A percentile compares a stretch with the other conserved stretches of the same genome.
phyloP scores from a whole-genome alignment of 2,329 filamentous ascomycete genomes.

The Byssochlamys sp. region DNA sequence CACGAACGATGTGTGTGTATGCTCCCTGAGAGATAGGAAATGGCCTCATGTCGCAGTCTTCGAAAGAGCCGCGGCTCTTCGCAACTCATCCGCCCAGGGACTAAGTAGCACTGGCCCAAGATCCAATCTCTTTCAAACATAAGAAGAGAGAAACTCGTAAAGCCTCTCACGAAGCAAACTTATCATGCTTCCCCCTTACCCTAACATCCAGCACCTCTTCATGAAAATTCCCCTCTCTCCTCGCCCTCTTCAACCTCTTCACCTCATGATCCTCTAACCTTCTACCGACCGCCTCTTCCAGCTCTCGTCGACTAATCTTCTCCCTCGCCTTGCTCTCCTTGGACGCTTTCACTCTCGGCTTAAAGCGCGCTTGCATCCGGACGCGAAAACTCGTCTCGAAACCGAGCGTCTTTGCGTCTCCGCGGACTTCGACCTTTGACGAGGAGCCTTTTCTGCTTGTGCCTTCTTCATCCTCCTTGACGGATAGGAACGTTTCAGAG shows the following conservation, averaged over 20 bases:
- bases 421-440: constrained; percentile 56
- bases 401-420: constrained; percentile 59
- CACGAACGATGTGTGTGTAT: too few species aligned
- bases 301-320: constrained; percentile 75
- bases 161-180: constrained; percentile 44
- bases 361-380: constrained; percentile 91
- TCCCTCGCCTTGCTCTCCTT: constrained; percentile 76
- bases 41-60: too few species aligned
- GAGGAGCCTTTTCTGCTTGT: constrained; percentile 27
- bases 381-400: constrained; percentile 67
- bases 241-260: constrained; percentile 67
- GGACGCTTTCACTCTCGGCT: constrained; percentile 66
- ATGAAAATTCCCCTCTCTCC: constrained; percentile 79
- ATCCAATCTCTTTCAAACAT: neutral
- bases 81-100: too few species aligned
- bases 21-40: too few species aligned
- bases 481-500: constrained; percentile 59
- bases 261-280: constrained; percentile 77
- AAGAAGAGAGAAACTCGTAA: neutral
- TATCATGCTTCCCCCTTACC: constrained; percentile 88
- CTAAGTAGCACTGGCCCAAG: neutral
- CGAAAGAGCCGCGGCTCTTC: too few species aligned
- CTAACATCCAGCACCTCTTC: constrained; percentile 77
- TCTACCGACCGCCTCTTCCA: constrained; percentile 71
- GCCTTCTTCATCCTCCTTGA: constrained; percentile 40